phyloP scores from a whole-genome alignment of 1,284 basidiomycete species.

The Heterobasidion occidentale region DNA sequence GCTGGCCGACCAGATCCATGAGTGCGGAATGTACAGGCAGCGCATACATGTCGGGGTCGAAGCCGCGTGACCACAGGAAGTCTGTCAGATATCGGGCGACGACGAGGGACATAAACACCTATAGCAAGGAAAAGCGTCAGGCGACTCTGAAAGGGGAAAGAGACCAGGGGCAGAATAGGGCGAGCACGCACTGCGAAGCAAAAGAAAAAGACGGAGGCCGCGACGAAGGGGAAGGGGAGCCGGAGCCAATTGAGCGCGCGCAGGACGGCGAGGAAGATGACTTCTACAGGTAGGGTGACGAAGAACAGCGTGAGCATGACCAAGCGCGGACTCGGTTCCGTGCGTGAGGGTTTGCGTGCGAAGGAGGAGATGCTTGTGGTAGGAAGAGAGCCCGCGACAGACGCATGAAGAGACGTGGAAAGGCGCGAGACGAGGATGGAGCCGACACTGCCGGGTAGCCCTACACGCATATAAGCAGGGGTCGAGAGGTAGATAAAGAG shows the following conservation, averaged over 20 bases:
- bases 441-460: conserved; percentile 82
- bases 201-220: conserved; percentile 63
- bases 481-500: neutral
- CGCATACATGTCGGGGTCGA: conserved; percentile 93
- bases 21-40: conserved; percentile 86
- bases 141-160: neutral
- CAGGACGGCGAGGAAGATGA: conserved; percentile 64
- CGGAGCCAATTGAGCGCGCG: conserved; percentile 69
- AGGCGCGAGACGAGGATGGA: conserved; percentile 89
- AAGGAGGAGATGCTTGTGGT: conserved; percentile 2
- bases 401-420: conserved; percentile 77
- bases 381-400: conserved; percentile 21
- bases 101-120: conserved; percentile 67
- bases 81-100: conserved; percentile 67
- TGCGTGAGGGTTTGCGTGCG: conserved; percentile 4
- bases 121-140: neutral
- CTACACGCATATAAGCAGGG: conserved; percentile 25
- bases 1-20: conserved; percentile 88
- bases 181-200: conserved; percentile 57
- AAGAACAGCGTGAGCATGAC: conserved; percentile 63
- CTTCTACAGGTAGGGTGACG: conserved; percentile 72
- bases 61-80: conserved; percentile 73
- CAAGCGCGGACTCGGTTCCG: conserved; percentile 36
- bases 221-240: conserved; percentile 58
- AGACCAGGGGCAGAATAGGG: neutral